Conservation (phyloP, 148 eudicot genomes). For the Linanthus parryae region DNA sequence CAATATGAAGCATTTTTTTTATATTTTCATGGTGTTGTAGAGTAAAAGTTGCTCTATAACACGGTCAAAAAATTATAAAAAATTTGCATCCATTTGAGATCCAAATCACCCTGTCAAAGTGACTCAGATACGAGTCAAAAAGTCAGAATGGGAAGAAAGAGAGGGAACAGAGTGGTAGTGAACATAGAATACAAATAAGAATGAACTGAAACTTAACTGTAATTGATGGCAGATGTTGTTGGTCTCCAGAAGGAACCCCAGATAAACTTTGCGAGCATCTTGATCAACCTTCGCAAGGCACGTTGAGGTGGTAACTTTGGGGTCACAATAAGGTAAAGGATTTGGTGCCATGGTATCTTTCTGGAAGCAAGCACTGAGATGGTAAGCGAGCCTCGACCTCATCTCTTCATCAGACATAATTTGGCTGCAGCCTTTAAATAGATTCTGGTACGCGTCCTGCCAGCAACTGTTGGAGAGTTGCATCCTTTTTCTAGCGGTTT, state of each 20-base stretch:
- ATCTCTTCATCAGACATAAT: slow-evolving; percentile 58
- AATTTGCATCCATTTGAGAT: not conserved
- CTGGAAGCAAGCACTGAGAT: slow-evolving; percentile 73
- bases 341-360: slow-evolving; percentile 47
- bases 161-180: no score
- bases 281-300: slow-evolving; percentile 44
- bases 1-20: no score
- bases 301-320: slow-evolving; percentile 36
- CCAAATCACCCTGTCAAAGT: not conserved
- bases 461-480: slow-evolving; percentile 42
- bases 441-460: slow-evolving; percentile 48
- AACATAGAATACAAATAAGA: not conserved
- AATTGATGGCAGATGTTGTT: slow-evolving; percentile 72
- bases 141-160: not conserved
- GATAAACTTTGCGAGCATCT: slow-evolving; percentile 47
- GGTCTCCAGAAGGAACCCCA: slow-evolving; percentile 59
- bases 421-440: slow-evolving; percentile 58
- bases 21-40: no score
- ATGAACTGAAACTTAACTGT: slow-evolving; percentile 36
- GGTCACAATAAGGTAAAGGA: slow-evolving; percentile 48
- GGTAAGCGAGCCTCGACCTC: slow-evolving; percentile 63
- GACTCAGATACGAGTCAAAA: not conserved
- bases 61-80: not conserved
- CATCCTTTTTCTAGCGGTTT: slow-evolving; percentile 38
- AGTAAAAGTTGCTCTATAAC: no score